Evolutionary conservation across 2,329 filamentous ascomycete genomes (phyloP).

Genomic region (Penicillium sp.): DNA sequence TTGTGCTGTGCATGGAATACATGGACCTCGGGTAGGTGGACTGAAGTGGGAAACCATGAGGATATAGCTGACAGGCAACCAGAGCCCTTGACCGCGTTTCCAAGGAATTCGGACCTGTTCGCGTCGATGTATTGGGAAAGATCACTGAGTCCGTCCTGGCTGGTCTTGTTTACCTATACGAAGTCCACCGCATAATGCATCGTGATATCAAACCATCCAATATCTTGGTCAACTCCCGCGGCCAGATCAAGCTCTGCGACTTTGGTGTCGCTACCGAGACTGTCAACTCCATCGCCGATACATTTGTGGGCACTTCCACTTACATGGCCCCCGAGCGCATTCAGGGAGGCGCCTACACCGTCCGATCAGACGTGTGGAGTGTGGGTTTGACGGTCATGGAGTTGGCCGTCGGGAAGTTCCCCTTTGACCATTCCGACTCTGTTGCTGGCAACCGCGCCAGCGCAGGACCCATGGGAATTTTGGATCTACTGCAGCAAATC

Average conservation of each 20-base stretch:
- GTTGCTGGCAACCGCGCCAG: slow-evolving; percentile 65
- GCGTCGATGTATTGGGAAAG: slow-evolving; percentile 94
- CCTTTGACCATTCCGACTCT: slow-evolving; percentile 79
- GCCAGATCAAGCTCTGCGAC: slow-evolving; percentile 94
- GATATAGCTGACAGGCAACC: slow-evolving; percentile 22
- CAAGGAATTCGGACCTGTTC: slow-evolving; percentile 87
- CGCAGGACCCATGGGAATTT: slow-evolving; percentile 79
- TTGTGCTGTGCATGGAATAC: slow-evolving; percentile 99
- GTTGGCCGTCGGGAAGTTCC: slow-evolving; percentile 93
- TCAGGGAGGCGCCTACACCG: slow-evolving; percentile 92
- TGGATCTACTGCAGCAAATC: slow-evolving; percentile 94
- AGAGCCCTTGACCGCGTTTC: slow-evolving; percentile 92
- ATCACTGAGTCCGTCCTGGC: slow-evolving; percentile 94
- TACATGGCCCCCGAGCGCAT: slow-evolving; percentile 99
- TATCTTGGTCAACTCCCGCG: slow-evolving; percentile 89
- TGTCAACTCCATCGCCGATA: slow-evolving; percentile 96
- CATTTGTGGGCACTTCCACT: slow-evolving; percentile 95
- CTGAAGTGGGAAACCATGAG: slow-evolving; percentile 2
- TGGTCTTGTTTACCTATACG: slow-evolving; percentile 91
- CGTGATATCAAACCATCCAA: slow-evolving; percentile 98
- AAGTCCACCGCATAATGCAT: slow-evolving; percentile 96
- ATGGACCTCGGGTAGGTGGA: slow-evolving; percentile 93
- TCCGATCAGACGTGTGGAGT: slow-evolving; percentile 99
- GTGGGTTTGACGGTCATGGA: slow-evolving; percentile 96
- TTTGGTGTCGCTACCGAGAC: slow-evolving; percentile 98